These are phyloP conservation scores for Ephemerocybe angulata DNA, from an alignment of 768 basidiomycete genomes.

Conservation along the genomic window DNA sequence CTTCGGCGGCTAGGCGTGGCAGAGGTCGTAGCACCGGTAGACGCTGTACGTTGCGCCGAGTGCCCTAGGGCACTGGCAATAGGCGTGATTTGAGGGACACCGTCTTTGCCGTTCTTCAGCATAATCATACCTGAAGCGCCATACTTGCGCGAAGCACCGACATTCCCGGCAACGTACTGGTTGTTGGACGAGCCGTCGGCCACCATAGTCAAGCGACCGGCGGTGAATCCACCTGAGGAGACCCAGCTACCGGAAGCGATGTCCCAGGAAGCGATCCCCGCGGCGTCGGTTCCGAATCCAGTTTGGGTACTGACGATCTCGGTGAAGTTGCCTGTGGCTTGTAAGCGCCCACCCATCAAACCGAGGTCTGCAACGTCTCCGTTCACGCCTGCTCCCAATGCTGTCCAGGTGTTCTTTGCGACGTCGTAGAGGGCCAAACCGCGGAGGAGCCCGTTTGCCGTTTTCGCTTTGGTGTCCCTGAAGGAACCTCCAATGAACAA, in stretches of 20 bases:
- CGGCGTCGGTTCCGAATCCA: conserved; percentile 32
- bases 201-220: conserved; percentile 67
- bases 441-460: conserved; percentile 48
- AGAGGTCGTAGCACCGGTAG: conserved; percentile 28
- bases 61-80: conserved; percentile 53
- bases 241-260: conserved; percentile 58
- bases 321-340: conserved; percentile 77
- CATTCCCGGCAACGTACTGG: conserved; percentile 72
- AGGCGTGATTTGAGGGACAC: conserved; percentile 54
- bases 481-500: conserved; percentile 91
- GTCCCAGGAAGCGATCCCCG: conserved; percentile 79
- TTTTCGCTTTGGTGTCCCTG: conserved; percentile 56
- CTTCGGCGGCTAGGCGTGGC: conserved; percentile 34
- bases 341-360: conserved; percentile 46
- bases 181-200: conserved; percentile 58
- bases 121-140: conserved; percentile 80
- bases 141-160: conserved; percentile 52
- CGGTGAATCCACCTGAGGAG: conserved; percentile 69
- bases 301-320: conserved; percentile 32
- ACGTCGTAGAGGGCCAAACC: conserved; percentile 75
- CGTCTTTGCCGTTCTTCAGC: conserved; percentile 59
- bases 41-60: conserved; percentile 21
- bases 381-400: conserved; percentile 71
- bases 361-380: conserved; percentile 67
- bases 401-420: conserved; percentile 56